These are phyloP conservation scores for Strobilomyces echinocephalus DNA, from an alignment of 768 basidiomycete species.

Conservation along the genomic window DNA sequence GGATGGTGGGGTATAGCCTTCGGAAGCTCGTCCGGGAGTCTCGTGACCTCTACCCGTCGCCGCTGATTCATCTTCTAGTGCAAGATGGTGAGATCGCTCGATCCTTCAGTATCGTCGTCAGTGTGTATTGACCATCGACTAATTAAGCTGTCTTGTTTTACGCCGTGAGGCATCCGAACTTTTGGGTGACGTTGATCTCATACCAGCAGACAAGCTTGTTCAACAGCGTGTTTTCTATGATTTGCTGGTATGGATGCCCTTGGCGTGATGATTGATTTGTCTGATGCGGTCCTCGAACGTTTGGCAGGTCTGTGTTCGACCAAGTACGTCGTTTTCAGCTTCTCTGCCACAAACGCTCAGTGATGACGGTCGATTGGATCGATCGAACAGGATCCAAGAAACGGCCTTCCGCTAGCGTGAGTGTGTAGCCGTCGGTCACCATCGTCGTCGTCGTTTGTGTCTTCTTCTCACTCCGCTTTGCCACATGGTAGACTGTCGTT, in stretches of 20 bases:
- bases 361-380: not conserved
- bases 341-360: no score
- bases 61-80: slow-evolving; percentile 5
- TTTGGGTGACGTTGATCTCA: not conserved
- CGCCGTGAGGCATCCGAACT: not conserved
- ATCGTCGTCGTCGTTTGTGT: no score
- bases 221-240: slow-evolving; percentile 1
- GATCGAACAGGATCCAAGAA: slow-evolving; percentile 3
- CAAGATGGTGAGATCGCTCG: slow-evolving; percentile 2
- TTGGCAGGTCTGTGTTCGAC: slow-evolving; percentile 3
- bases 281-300: no score
- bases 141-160: slow-evolving; percentile 8
- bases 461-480: no score
- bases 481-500: slow-evolving; percentile 18
- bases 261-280: no score
- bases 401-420: slow-evolving; percentile 7
- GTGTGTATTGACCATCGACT: not conserved
- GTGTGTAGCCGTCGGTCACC: no score
- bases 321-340: not conserved
- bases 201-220: slow-evolving; percentile 3
- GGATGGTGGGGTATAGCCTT: slow-evolving; percentile 5
- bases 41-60: not conserved
- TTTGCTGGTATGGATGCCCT: slow-evolving; percentile 8
- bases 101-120: not conserved
- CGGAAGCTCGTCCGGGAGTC: not conserved